A percentile compares a stretch with the other conserved stretches of the same genome.
These are phyloP conservation scores for Cladochytrium replicatum DNA, from an alignment of 192 early-diverging fungal species.

Conservation along the genomic window DNA sequence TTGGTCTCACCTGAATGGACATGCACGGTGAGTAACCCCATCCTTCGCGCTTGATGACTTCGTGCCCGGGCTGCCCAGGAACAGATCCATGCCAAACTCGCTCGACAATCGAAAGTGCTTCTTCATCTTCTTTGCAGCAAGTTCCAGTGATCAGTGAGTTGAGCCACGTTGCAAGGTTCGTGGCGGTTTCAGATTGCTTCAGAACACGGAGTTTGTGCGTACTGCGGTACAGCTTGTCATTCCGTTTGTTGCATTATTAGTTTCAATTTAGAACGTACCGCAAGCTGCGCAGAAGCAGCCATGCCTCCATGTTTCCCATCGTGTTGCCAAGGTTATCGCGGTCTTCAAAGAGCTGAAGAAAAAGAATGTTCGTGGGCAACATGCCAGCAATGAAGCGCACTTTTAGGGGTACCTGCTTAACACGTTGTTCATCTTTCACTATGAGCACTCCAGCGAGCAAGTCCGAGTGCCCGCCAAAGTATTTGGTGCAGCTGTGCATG, in stretches of 20 bases:
- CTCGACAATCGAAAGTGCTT: constrained; percentile 11
- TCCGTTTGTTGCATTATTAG: too few relatives aligned
- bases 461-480: constrained; percentile 61
- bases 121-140: constrained; percentile 12
- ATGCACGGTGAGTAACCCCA: constrained; percentile 16
- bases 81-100: constrained; percentile 30
- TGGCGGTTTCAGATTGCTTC: constrained; percentile 47
- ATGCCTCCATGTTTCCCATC: constrained; percentile 54
- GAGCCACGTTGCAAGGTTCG: constrained; percentile 42
- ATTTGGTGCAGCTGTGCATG: constrained; percentile 65
- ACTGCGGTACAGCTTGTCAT: too few relatives aligned
- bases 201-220: constrained; percentile 53
- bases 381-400: too few relatives aligned
- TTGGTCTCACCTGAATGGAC: constrained; percentile 20
- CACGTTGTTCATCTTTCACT: constrained; percentile 23
- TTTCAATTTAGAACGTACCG: too few relatives aligned
- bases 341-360: constrained; percentile 25
- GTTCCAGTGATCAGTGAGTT: constrained; percentile 4
- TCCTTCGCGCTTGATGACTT: constrained; percentile 10
- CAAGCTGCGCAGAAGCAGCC: constrained; percentile 51
- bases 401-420: constrained; percentile 16
- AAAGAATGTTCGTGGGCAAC: neutral
- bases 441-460: constrained; percentile 56
- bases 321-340: constrained; percentile 42
- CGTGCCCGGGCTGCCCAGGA: constrained; percentile 27